Percentiles rank a stretch among this genome's conserved stretches.
phyloP scores from a whole-genome alignment of 2,329 filamentous ascomycete species.

The Mycosphaerella arachidis region DNA sequence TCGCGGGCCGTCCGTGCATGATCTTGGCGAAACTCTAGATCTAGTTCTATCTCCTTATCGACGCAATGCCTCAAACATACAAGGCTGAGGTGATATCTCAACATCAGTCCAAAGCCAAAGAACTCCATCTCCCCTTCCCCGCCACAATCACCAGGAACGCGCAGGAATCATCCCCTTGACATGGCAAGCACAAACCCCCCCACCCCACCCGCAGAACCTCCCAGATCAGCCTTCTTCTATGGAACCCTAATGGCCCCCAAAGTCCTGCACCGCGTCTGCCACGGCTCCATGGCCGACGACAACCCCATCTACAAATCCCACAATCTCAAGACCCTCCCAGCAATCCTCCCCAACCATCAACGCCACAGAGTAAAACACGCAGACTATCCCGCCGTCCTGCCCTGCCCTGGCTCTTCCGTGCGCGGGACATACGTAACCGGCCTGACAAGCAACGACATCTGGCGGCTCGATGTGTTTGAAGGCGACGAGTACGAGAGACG shows the following conservation, averaged over 20 bases:
- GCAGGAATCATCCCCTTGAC: neutral
- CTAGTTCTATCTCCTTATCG: too few species aligned
- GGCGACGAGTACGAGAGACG: conserved; percentile 64
- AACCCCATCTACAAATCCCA: conserved; percentile 43
- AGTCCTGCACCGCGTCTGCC: conserved; percentile 81
- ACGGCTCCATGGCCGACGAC: conserved; percentile 53
- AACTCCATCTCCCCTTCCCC: too few species aligned
- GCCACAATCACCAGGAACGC: neutral
- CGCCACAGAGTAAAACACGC: conserved; percentile 64
- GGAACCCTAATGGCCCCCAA: conserved; percentile 75
- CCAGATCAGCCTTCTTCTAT: conserved; percentile 60
- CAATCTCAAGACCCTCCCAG: conserved; percentile 64
- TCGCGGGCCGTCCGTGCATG: too few species aligned
- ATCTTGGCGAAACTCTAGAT: too few species aligned
- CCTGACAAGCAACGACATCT: conserved; percentile 70
- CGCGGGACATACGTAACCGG: conserved; percentile 74
- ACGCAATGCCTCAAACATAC: too few species aligned
- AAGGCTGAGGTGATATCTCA: too few species aligned
- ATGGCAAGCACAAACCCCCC: neutral
- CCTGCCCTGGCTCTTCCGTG: conserved; percentile 49
- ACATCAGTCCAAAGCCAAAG: neutral
- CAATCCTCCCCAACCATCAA: conserved; percentile 68
- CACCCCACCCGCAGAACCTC: neutral
- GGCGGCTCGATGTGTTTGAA: conserved; percentile 76
- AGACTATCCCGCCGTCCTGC: conserved; percentile 78